Evolutionary conservation across 2,329 filamentous ascomycete genomes (phyloP).

Genomic region (Parafenestella ontariensis): DNA sequence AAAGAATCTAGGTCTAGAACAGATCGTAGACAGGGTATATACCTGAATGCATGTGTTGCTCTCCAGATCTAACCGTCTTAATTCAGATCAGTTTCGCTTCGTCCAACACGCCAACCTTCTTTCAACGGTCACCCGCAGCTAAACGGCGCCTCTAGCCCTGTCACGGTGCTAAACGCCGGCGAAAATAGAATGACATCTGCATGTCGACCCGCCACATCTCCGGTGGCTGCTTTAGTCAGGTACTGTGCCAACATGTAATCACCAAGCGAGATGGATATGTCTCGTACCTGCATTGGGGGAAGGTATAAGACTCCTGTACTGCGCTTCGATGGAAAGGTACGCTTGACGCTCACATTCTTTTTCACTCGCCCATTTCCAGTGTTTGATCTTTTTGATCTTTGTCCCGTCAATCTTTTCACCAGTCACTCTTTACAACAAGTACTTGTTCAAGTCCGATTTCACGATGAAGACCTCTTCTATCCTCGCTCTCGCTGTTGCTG

Average conservation of each 20-base stretch:
- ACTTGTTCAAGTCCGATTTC: constrained; percentile 9
- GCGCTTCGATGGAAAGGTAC: constrained; percentile 23
- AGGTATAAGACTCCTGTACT: constrained; percentile 29
- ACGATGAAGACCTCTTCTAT: constrained; percentile 46
- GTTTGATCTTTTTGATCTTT: constrained; percentile 23
- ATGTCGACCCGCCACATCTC: constrained; percentile 14
- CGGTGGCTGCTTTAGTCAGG: constrained; percentile 23
- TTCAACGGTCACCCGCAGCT: constrained; percentile 23
- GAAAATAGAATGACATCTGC: constrained; percentile 22
- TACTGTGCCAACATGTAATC: constrained; percentile 15
- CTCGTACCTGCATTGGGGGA: constrained; percentile 1
- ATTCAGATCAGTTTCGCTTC: constrained; percentile 1
- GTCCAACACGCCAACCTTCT: constrained; percentile 10
- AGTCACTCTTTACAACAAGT: constrained; percentile 20
- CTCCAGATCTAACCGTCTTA: neutral
- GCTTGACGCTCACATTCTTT: constrained; percentile 41
- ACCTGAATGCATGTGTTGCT: constrained; percentile 3
- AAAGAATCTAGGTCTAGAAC: constrained; percentile 10
- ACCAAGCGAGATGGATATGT: constrained; percentile 27
- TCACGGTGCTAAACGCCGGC: constrained; percentile 15
- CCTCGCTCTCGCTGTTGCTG: constrained; percentile 39
- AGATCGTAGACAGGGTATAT: constrained; percentile 5
- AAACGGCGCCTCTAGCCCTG: constrained; percentile 21
- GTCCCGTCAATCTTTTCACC: constrained; percentile 23
- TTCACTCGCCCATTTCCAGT: constrained; percentile 27